phyloP scores from a whole-genome alignment of 495 filamentous ascomycete genomes.

The Talaromyces proteolyticus region DNA sequence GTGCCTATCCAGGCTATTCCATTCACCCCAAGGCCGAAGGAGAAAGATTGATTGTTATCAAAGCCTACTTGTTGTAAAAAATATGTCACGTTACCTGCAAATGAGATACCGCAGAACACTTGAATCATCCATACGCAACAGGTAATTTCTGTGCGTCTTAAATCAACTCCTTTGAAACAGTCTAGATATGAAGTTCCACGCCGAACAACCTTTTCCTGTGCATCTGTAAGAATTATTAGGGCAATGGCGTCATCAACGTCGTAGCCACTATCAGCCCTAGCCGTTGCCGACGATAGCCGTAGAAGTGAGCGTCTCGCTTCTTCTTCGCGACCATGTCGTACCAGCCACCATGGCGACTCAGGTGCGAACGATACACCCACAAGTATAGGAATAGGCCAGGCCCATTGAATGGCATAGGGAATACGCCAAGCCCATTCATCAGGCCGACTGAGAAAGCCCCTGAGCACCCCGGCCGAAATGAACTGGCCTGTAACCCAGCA shows the following conservation, averaged over 20 bases:
- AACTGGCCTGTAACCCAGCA: constrained; percentile 49
- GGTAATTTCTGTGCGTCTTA: constrained; percentile 34
- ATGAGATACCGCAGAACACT: constrained; percentile 20
- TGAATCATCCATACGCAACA: constrained; percentile 21
- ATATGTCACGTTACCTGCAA: constrained; percentile 27
- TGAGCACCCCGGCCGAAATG: constrained; percentile 41
- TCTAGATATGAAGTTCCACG: constrained; percentile 28
- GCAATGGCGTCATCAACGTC: constrained; percentile 47
- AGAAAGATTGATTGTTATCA: constrained; percentile 17
- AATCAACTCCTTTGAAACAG: constrained; percentile 30
- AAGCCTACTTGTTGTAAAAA: constrained; percentile 39
- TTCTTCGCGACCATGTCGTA: constrained; percentile 22
- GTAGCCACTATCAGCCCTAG: constrained; percentile 39
- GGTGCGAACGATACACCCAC: constrained; percentile 35
- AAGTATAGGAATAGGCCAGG: constrained; percentile 44
- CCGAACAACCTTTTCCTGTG: constrained; percentile 21
- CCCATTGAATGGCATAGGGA: constrained; percentile 51
- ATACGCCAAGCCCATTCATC: constrained; percentile 50
- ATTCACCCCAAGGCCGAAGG: constrained; percentile 26
- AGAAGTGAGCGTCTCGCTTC: constrained; percentile 42
- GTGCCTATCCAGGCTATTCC: constrained; percentile 47
- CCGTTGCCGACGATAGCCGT: constrained; percentile 22
- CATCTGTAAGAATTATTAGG: constrained; percentile 47
- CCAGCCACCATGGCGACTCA: constrained; percentile 43
- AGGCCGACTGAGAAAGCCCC: constrained; percentile 20